Base-by-base conservation (phyloP, 1,284 basidiomycete genomes). In the Leccinum griseonigrum region DNA sequence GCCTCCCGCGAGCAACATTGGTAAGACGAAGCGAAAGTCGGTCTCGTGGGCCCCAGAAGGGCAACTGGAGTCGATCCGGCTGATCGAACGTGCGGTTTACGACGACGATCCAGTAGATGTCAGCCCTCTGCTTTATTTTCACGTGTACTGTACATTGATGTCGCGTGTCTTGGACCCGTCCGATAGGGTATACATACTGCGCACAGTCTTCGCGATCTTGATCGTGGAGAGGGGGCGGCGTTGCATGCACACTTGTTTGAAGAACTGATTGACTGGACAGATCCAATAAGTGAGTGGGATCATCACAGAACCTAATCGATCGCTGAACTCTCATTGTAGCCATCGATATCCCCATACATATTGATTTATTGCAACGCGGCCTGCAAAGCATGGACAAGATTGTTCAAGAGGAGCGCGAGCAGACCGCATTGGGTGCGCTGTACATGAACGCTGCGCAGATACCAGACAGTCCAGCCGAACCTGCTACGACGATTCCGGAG, bases 71-170 rank as follows among this genome's bases (percentile, higher is more conserved):
- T 79, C 83, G 71, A 79, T 93, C 72, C 86, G 84, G 76, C 75
- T 87, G 71, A 93, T 93, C 77, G 90, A 92, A 76, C 85, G 82
- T 70, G 91, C 91, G 65, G 79, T 92, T 68, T 93, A 93, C 77
- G 91, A 92, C 68, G 91, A 92, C 75, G 91, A 92, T 80, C 83
- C 83, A 70, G 80, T 83, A 78, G 85, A 90, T 84, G 91, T 92
- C 81, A 85, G 89, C 84, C 70, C 66, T 68, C 64, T 78, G 74
- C 69, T 74, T 66, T 75, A 74, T 74, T 74, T 75, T 72, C 75
- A 69, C 68, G 70, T 75, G 70, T 83, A 85, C 76, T 76, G 76
- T 85, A 83, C 78, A 78, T 83, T 84, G 81, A 84, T 83, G 72
- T 77, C 70, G 73, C 71, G 74, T 73, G 67, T 72, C 70, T 66